Conservation (phyloP, 192 early-diverging fungal genomes). For the Coemansia erecta region DNA sequence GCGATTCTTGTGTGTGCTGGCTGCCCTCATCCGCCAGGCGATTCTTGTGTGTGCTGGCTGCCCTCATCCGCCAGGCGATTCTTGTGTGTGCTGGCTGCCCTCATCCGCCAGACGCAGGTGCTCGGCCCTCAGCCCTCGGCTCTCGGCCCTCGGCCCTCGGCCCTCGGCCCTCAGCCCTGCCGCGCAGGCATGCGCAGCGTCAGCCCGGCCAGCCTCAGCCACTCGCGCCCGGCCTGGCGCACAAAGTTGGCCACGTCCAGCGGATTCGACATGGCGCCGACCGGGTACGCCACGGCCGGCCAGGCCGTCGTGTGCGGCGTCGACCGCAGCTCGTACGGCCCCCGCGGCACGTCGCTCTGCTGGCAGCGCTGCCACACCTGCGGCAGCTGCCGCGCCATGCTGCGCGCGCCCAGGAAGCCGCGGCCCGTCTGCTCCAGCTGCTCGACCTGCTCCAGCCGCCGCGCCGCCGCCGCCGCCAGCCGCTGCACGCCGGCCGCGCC, state of each 20-base stretch:
- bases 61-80: too few species aligned
- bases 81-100: too few species aligned
- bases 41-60: too few species aligned
- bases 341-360: not conserved
- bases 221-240: conserved; percentile 39
- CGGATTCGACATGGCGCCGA: conserved; percentile 42
- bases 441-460: conserved; percentile 24
- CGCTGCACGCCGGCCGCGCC: conserved; percentile 5
- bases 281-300: conserved; percentile 41
- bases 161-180: not conserved
- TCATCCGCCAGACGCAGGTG: too few species aligned
- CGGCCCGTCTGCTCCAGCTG: conserved; percentile 18
- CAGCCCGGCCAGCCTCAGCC: conserved; percentile 30
- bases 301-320: conserved; percentile 24
- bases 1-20: too few species aligned
- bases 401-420: conserved; percentile 18
- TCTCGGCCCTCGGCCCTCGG: too few species aligned
- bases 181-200: conserved; percentile 19
- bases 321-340: conserved; percentile 39
- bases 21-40: too few species aligned
- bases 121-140: too few species aligned
- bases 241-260: conserved; percentile 51
- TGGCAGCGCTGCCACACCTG: conserved; percentile 42
- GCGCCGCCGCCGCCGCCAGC: conserved; percentile 13
- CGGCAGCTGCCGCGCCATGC: conserved; percentile 29